Evolutionary conservation across 2,329 filamentous ascomycete genomes (phyloP), one percentile per base, ranked within the genome.

Genomic region (Chrysoporthe deuterocubensis): DNA sequence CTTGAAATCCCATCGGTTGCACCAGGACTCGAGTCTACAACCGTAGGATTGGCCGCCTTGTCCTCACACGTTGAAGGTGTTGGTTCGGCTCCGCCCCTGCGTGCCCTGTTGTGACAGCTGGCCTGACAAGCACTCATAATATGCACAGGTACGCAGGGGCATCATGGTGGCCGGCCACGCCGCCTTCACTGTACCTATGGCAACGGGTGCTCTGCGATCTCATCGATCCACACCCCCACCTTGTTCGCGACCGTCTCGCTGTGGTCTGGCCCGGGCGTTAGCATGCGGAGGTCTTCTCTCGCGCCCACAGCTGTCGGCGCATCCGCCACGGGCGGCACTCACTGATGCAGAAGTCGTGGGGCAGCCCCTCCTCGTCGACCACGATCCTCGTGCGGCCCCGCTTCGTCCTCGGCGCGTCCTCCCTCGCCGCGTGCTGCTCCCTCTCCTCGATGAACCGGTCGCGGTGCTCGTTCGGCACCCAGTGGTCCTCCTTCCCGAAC

Each of bases 311-410:
- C 11, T 21, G 2, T 16, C 40, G 4, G 34, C 52, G 57, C 13
- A 48, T n/a, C 44, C 32, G 50, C 52, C 48, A 50, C 37, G 56
- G 44, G 26, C 62, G 26, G 62, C 6, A 79, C 83, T 78, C 71
- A 85, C 83, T 76, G 42, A 86, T 82, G 73, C 87, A 90, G 76
- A 90, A 91, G 0, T 84, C 86, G 76, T 91, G 89, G 8, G 84
- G 85, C 11, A 90, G 76, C 11, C 82, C 79, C 2, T 81, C 82
- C 71, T 87, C 82, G 66, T 90, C 87, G 46, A 90, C 79, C 44
- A 84, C 75, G 62, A 89, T 80, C 67, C 78, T 80, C 0, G 83
- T 83, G 69, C 81, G 78, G 7, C 80, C 80, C 37, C 71, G 71
- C 62, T 78, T 75, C 40, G 76, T 67, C 56, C 1, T 66, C 40